phyloP scores from a whole-genome alignment of 1,284 basidiomycete genomes.

The Coniferiporia weirii region DNA sequence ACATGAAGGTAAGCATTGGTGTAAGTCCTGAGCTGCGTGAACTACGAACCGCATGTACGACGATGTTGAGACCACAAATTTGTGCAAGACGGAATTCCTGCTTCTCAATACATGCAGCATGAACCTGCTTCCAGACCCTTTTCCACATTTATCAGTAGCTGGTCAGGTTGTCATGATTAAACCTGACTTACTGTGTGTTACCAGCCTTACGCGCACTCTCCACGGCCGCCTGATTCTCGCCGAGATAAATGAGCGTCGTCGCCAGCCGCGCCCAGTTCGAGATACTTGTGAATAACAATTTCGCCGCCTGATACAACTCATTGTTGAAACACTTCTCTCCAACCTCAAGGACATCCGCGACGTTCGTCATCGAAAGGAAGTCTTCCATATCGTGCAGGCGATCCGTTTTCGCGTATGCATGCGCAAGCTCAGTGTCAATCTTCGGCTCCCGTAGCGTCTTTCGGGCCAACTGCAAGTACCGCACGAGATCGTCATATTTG shows the following conservation, averaged over 20 bases:
- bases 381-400: constrained; percentile 99
- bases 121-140: constrained; percentile 99
- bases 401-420: constrained; percentile 96
- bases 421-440: constrained; percentile 96
- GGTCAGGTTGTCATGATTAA: not conserved
- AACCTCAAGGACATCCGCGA: constrained; percentile 92
- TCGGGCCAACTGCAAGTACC: constrained; percentile 99
- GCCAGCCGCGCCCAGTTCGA: constrained; percentile 98
- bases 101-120: constrained; percentile 97
- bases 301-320: constrained; percentile 95
- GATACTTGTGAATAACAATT: constrained; percentile 93
- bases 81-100: constrained; percentile 95
- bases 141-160: constrained; percentile 12
- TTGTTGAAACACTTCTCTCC: constrained; percentile 99
- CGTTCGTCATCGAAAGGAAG: constrained; percentile 98
- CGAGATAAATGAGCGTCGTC: constrained; percentile 97
- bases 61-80: constrained; percentile 95
- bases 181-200: constrained; percentile 82
- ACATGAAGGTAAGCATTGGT: constrained; percentile 1
- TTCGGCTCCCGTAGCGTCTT: constrained; percentile 95
- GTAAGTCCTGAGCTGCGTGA: not conserved
- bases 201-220: constrained; percentile 98
- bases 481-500: constrained; percentile 97
- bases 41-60: constrained; percentile 76
- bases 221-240: constrained; percentile 96